These are phyloP conservation scores for Bertia moriformis DNA, from an alignment of 2,329 filamentous ascomycete genomes.

Conservation along the genomic window DNA sequence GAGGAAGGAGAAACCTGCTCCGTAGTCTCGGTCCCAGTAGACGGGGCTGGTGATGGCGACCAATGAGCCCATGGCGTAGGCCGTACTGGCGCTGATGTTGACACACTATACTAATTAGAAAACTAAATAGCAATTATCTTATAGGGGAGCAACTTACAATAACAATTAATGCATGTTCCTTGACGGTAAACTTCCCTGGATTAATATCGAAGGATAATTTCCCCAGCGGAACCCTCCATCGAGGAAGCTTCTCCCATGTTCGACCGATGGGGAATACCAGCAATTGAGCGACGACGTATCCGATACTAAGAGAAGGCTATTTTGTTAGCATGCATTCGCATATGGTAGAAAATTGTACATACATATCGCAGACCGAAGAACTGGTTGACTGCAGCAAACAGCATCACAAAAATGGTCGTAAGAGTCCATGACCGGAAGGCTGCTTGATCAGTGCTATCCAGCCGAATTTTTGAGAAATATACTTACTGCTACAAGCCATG, in stretches of 20 bases:
- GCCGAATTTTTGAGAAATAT: neutral
- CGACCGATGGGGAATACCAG: constrained; percentile 26
- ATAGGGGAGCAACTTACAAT: constrained; percentile 33
- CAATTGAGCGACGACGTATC: constrained; percentile 27
- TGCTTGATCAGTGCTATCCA: constrained; percentile 3
- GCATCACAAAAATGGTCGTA: constrained; percentile 22
- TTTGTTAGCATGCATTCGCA: neutral
- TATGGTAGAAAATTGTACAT: neutral
- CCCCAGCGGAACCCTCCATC: constrained; percentile 14
- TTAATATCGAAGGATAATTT: constrained; percentile 18
- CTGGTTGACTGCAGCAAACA: constrained; percentile 29
- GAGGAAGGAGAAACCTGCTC: constrained; percentile 15
- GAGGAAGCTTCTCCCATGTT: constrained; percentile 19
- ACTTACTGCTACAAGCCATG: constrained; percentile 14
- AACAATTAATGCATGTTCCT: constrained; percentile 27
- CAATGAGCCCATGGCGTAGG: constrained; percentile 12
- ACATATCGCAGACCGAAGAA: constrained; percentile 28
- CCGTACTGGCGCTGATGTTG: constrained; percentile 12
- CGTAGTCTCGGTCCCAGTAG: constrained; percentile 16
- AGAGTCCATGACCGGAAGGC: constrained; percentile 15
- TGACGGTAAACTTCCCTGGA: constrained; percentile 25
- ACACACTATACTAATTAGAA: constrained; percentile 7
- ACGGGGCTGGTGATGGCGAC: constrained; percentile 16
- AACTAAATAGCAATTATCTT: neutral
- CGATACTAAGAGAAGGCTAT: constrained; percentile 23